Evolutionary conservation across 1,284 basidiomycete species (phyloP).

Genomic region (Cyathus pygmaeus): DNA sequence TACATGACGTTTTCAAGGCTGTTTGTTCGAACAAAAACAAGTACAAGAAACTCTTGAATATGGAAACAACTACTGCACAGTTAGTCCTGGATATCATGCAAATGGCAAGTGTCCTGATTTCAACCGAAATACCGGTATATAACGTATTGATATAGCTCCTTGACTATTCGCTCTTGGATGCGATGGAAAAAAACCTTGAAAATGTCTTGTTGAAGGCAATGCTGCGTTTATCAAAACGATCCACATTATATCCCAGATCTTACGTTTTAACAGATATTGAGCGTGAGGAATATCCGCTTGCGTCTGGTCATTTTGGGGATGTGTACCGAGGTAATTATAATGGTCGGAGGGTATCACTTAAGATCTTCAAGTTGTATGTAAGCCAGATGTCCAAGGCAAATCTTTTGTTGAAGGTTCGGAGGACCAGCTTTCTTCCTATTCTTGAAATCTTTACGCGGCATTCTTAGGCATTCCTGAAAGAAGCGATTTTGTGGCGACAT

Average conservation of each 20-base stretch:
- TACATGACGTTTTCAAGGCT: background rate
- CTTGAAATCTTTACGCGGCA: background rate
- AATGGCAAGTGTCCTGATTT: slow-evolving; percentile 5
- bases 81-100: slow-evolving; percentile 10
- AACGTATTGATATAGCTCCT: background rate
- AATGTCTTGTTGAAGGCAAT: slow-evolving; percentile 7
- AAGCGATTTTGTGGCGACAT: slow-evolving; percentile 42
- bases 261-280: slow-evolving; percentile 9
- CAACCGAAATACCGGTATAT: background rate
- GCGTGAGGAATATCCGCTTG: slow-evolving; percentile 4
- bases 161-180: too few relatives aligned
- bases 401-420: slow-evolving; percentile 11
- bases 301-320: slow-evolving; percentile 16
- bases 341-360: slow-evolving; percentile 16
- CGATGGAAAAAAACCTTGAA: too few relatives aligned
- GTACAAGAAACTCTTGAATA: slow-evolving; percentile 20
- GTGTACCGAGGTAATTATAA: slow-evolving; percentile 13
- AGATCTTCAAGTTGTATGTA: slow-evolving; percentile 12
- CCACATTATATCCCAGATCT: slow-evolving; percentile 17
- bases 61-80: slow-evolving; percentile 23
- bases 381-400: slow-evolving; percentile 3
- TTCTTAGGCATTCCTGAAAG: slow-evolving; percentile 21
- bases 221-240: slow-evolving; percentile 8
- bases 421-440: background rate
- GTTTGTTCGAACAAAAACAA: background rate